Evolutionary conservation across 176 grass and related monocot species (phyloP).

Genomic region (Stipa capillata): DNA sequence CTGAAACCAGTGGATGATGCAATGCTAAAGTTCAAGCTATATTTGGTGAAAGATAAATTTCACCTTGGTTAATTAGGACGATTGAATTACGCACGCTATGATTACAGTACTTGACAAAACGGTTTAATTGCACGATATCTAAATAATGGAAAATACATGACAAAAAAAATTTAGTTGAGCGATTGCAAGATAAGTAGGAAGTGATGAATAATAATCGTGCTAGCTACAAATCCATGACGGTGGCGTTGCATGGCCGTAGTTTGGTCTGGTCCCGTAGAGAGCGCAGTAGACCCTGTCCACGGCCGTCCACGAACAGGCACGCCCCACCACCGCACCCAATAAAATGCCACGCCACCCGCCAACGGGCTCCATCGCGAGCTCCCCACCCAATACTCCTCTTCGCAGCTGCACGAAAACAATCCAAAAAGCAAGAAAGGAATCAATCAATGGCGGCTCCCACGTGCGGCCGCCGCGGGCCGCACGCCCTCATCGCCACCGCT

Average conservation of each 20-base stretch:
- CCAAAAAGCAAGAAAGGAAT: no score
- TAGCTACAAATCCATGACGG: neutral
- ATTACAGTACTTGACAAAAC: neutral
- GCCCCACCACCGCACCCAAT: slow-evolving; percentile 6
- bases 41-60: no score
- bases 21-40: no score
- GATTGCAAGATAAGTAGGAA: neutral
- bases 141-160: no score
- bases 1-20: no score
- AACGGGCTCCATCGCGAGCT: slow-evolving; percentile 16
- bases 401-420: neutral
- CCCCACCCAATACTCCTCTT: neutral
- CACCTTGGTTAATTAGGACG: neutral
- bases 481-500: neutral
- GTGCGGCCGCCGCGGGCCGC: neutral
- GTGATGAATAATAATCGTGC: neutral
- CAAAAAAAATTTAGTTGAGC: neutral
- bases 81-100: neutral
- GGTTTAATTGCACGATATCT: no score
- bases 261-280: no score
- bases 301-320: neutral
- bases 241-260: neutral
- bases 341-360: neutral
- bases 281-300: neutral
- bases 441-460: slow-evolving; percentile 12